Evolutionary conservation across 371 early-diverging fungal species (phyloP).

Genomic region (Haplosporangium sp.): DNA sequence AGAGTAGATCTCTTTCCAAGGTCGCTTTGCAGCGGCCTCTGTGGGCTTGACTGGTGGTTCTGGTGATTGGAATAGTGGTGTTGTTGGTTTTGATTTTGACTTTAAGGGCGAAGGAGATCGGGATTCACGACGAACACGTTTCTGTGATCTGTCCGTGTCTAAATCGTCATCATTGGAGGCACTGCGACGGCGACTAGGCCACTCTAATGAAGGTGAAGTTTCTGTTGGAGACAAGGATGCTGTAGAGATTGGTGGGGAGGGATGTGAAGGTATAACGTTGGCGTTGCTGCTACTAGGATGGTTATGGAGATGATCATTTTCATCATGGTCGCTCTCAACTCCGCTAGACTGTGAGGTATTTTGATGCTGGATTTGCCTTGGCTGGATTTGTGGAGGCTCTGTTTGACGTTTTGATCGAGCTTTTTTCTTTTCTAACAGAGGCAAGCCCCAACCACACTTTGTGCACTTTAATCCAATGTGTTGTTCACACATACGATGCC

Average conservation of each 20-base stretch:
- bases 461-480: conserved; percentile 95
- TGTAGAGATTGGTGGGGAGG: conserved; percentile 37
- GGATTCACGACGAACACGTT: conserved; percentile 26
- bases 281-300: neutral
- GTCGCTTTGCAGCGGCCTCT: conserved; percentile 55
- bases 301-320: conserved; percentile 67
- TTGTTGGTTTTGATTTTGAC: neutral
- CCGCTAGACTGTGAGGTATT: conserved; percentile 9
- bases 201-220: conserved; percentile 6
- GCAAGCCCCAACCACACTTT: conserved; percentile 96
- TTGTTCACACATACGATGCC: conserved; percentile 96
- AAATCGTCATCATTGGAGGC: conserved; percentile 25
- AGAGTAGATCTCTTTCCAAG: conserved; percentile 89
- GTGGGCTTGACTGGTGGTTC: conserved; percentile 38
- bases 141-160: conserved; percentile 18
- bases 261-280: conserved; percentile 21
- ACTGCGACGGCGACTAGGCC: conserved; percentile 35
- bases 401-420: conserved; percentile 21
- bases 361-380: neutral
- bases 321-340: conserved; percentile 77
- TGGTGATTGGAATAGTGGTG: conserved; percentile 37
- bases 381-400: conserved; percentile 14
- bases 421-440: conserved; percentile 69
- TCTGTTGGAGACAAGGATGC: conserved; percentile 38
- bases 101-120: conserved; percentile 24